A percentile compares a stretch with the other conserved stretches of the same genome.
Evolutionary conservation across 1,139 yeast genomes (phyloP).

Genomic region (Wickerhamomyces sp.): DNA sequence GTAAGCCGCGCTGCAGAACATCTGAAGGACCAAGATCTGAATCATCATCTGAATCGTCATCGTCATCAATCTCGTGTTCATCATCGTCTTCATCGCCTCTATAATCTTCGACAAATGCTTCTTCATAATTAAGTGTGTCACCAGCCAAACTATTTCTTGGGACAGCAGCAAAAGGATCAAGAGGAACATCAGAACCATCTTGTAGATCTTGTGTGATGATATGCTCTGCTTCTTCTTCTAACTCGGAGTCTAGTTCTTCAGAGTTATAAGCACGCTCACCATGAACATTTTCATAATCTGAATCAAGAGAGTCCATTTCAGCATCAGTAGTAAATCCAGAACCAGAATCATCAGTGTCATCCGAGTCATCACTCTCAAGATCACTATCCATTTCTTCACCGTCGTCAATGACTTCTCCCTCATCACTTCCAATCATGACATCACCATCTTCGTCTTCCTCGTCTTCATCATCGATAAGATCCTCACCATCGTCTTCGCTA

Average conservation of each 20-base stretch:
- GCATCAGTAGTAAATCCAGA: constrained; percentile 28
- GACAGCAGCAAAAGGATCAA: background rate
- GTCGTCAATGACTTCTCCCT: constrained; percentile 14
- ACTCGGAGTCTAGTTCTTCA: constrained; percentile 14
- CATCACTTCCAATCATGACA: constrained; percentile 18
- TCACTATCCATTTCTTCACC: constrained; percentile 5
- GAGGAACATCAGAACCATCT: constrained; percentile 4
- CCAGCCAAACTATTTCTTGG: background rate
- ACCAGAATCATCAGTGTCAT: constrained; percentile 22
- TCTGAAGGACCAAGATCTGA: background rate
- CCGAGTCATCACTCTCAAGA: constrained; percentile 8
- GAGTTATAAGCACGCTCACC: constrained; percentile 18
- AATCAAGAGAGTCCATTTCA: constrained; percentile 25
- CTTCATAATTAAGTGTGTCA: background rate
- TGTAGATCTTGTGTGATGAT: constrained; percentile 23
- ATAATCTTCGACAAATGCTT: background rate
- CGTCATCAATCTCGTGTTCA: constrained; percentile 11
- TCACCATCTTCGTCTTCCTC: constrained; percentile 8
- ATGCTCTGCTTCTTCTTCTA: constrained; percentile 26
- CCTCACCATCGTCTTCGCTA: constrained; percentile 30
- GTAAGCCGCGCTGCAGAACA: background rate
- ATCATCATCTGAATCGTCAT: constrained; percentile 5
- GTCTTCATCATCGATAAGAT: constrained; percentile 9
- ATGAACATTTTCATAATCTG: constrained; percentile 24
- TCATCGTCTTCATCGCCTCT: constrained; percentile 28